Evolutionary conservation across 768 basidiomycete genomes (phyloP), one percentile per base, ranked within the genome.

Genomic region (Collybiopsis luxurians): DNA sequence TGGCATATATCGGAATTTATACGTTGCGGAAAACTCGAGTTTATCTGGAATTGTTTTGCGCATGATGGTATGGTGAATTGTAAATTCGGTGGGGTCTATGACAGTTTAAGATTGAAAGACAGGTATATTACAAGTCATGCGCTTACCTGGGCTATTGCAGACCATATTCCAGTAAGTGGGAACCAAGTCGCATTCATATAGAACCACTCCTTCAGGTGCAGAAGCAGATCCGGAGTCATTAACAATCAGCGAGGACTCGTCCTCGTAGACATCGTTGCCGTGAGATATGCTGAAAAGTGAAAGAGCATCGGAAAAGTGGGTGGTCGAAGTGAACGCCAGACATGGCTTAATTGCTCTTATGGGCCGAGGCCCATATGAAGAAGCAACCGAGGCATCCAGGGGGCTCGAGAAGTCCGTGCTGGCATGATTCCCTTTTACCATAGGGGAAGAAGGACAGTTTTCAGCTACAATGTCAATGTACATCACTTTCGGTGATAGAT

Each of bases 161-260:
- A 90, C 74, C 19, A 74, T 79, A n/a, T 76, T 71, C 89, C 89
- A 90, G 63, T 80, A 89, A 43, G 74, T 75, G 3, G 89, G 89
- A 5, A 83, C 81, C 27, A 90, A 75, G 1, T 76, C 59, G 2
- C 84, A 85, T 57, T 76, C 80, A 70, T 90, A 89, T 30, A 89
- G 64, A 23, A 75, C 68, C n/a, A 71, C 64, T 34, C 59, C 64
- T 6, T 61, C 64, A 3, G 71, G 57, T 27, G 66, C n/a, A n/a
- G 55, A 21, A 13, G 13, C 5, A 34, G 31, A 34, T 5, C 13
- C 31, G 12, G 57, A 56, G n/a, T 71, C 71, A 1, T 64, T 38
- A 10, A 65, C 64, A 19, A 64, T 45, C 27, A 82, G 71, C 5
- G 65, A 51, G 0, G 78, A 44, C 26, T 36, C 19, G 24, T 55